phyloP scores from a whole-genome alignment of 257 asterid species.

The Rehmannia glutinosa region DNA sequence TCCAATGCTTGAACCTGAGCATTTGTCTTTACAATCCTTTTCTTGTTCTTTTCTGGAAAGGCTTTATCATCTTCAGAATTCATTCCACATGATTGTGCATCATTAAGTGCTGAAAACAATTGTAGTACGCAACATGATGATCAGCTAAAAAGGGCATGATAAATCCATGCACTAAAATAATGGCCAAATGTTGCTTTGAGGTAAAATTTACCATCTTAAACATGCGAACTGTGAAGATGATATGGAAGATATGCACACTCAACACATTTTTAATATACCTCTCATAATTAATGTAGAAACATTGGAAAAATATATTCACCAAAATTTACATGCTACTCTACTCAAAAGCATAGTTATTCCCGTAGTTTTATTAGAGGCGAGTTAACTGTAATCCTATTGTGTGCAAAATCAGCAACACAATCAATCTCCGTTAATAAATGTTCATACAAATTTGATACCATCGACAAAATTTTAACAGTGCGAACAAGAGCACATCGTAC shows the following conservation, averaged over 20 bases:
- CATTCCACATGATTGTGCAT: slow-evolving; percentile 34
- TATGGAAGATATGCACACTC: too few species aligned
- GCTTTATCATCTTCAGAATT: slow-evolving; percentile 61
- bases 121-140: not conserved
- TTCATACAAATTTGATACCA: not conserved
- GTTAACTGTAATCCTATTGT: not conserved
- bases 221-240: not conserved
- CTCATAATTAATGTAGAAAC: too few species aligned
- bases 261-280: too few species aligned
- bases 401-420: not conserved
- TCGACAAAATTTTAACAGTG: not conserved
- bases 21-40: slow-evolving; percentile 63
- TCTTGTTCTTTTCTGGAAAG: slow-evolving; percentile 48
- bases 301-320: too few species aligned
- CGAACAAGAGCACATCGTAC: not conserved
- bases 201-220: not conserved
- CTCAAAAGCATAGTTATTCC: not conserved
- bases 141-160: not conserved
- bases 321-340: too few species aligned
- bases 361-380: not conserved
- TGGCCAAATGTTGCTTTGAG: not conserved
- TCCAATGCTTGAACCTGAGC: slow-evolving; percentile 72
- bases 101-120: slow-evolving; percentile 13
- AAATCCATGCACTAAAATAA: not conserved
- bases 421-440: not conserved